Base-by-base conservation (phyloP, 1,139 yeast species). In the Pneumocystis jirovecii region DNA sequence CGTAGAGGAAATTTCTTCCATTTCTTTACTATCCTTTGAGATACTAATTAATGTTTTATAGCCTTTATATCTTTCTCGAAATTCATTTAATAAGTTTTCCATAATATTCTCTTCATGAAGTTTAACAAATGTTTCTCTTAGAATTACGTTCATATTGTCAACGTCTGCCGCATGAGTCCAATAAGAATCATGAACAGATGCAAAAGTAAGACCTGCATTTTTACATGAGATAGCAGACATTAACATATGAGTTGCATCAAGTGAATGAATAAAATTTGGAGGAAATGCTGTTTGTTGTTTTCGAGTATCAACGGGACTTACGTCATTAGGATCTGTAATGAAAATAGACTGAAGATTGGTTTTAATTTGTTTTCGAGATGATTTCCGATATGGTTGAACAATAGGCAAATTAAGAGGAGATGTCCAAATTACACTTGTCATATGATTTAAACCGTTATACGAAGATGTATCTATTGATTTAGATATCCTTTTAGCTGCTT, bases 101-200 rank as follows among this genome's bases (percentile, higher is more conserved):
- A 93, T 82, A 71, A 91, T 78, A 74, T 90, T 85, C 39, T 82
- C 84, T 67, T 82, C 82, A 74, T 93, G 97, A 67, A 93, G 79
- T 63, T 81, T 78, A 68, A 93, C 87, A 75, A 93, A 93, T 67
- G 89, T 85, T 60, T 87, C 85, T 73, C 99, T 83, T 68, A 93
- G 78, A 63, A 82, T 78, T n/a, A 71, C 72, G 74, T 86, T 89
- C 95, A 93, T 86, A 7, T 71, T 73, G 69, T 85, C 86, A 44
- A 93, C 84, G 73, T 89, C 95, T 60, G 84, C 79, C 0, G 98
- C 97, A 75, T 95, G 98, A 0, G 98, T 90, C 99, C 99, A 93
- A 74, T 89, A 93, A 0, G 97, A 91, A 75, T 93, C 99, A 76
- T 93, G 99, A 44, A 93, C 99, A 0, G 97, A 86, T 0, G 98